These are phyloP conservation scores for Sanghuangporus weigelae DNA, from an alignment of 1,284 basidiomycete species.

Conservation along the genomic window DNA sequence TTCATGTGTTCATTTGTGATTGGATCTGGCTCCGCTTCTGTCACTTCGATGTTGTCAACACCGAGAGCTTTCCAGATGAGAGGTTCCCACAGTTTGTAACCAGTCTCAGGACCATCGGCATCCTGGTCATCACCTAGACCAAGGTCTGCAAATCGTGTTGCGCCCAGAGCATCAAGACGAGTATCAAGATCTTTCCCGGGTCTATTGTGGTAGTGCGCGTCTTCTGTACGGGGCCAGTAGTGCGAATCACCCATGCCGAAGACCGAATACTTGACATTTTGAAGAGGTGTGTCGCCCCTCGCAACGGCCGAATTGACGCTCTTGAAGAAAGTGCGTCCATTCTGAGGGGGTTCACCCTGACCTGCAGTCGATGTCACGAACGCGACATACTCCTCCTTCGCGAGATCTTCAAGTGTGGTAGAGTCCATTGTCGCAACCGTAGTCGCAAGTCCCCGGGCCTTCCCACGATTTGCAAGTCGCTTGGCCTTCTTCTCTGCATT, in stretches of 20 bases:
- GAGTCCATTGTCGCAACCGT: conserved; percentile 75
- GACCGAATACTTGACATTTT: conserved; percentile 73
- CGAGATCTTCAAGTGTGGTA: conserved; percentile 67
- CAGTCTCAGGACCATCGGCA: conserved; percentile 93
- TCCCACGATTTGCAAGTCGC: conserved; percentile 78
- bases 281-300: conserved; percentile 49
- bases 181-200: conserved; percentile 88
- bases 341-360: conserved; percentile 97
- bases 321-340: conserved; percentile 90
- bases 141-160: conserved; percentile 62
- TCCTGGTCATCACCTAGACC: conserved; percentile 98
- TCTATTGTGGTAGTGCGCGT: conserved; percentile 98
- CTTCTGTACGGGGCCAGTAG: conserved; percentile 98
- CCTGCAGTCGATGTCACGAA: conserved; percentile 97
- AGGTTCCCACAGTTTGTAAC: conserved; percentile 95
- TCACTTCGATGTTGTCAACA: conserved; percentile 86
- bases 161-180: conserved; percentile 73
- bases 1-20: conserved; percentile 99
- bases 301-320: conserved; percentile 66
- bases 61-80: conserved; percentile 92
- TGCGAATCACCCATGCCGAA: conserved; percentile 98
- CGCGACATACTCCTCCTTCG: conserved; percentile 77
- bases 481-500: conserved; percentile 95
- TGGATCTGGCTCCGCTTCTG: conserved; percentile 90
- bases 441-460: conserved; percentile 79